Evolutionary conservation across 169 alveolate genomes (phyloP).

Genomic region (Miamiensis avidus): DNA sequence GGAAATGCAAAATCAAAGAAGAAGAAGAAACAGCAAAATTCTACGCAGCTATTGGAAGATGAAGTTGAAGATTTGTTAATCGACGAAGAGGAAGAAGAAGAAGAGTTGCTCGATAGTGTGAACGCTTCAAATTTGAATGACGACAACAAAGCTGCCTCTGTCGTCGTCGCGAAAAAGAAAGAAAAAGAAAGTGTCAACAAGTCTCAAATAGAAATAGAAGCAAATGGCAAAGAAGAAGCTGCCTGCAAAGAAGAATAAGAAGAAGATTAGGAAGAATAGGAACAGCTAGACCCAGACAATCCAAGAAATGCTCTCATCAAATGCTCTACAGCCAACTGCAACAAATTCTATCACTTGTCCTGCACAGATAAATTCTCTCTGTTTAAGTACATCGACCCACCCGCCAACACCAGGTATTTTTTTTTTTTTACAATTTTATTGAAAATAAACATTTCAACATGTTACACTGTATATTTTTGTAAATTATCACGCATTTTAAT

Average conservation of each 20-base stretch:
- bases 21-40: constrained; percentile 31
- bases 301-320: constrained; percentile 29
- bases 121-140: too few species aligned
- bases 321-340: constrained; percentile 58
- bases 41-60: constrained; percentile 41
- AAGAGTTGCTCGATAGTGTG: too few species aligned
- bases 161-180: constrained; percentile 5
- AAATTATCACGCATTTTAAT: background rate
- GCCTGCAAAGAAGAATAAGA: constrained; percentile 47
- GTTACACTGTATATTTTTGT: constrained; percentile 6
- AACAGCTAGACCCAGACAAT: constrained; percentile 10
- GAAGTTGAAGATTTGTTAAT: constrained; percentile 29
- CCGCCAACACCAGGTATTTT: constrained; percentile 1
- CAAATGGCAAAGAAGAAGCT: constrained; percentile 44
- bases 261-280: constrained; percentile 17
- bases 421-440: background rate
- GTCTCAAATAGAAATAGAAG: constrained; percentile 11
- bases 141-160: background rate
- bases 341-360: constrained; percentile 57
- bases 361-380: constrained; percentile 38
- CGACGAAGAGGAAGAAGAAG: too few species aligned
- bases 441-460: constrained; percentile 33
- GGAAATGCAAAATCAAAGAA: constrained; percentile 27
- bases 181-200: constrained; percentile 21
- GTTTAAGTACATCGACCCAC: constrained; percentile 25